Evolutionary conservation across 257 asterid species (phyloP), one percentile per base, ranked within the genome.

Genomic region (Nicotiana otophora): DNA sequence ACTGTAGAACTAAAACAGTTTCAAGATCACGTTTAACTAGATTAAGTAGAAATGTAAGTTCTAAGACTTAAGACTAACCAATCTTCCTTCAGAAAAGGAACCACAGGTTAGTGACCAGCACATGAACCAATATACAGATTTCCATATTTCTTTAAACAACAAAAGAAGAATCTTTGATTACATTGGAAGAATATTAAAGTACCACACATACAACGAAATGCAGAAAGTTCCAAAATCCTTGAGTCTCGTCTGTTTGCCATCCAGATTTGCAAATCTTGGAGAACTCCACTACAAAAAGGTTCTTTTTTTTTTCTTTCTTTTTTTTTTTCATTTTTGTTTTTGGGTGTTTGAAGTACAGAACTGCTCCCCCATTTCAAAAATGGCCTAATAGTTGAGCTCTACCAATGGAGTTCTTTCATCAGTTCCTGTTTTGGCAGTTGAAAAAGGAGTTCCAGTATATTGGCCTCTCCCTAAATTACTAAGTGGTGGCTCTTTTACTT

Each of bases 371-470:
- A 5, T 57, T 57, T 16, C 8, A 57, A 23, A 68, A 68, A n/a
- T 17, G 16, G 54, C 31, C 30, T 75, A 75, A 75, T 33, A 26
- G 80, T 75, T 75, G 23, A 48, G 80, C 23, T 75, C 80, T n/a
- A 46, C 33, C 42, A 75, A 23, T 46, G 80, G 80, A 51, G 58
- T 46, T 48, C 80, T 75, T 75, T 75, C 80, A 51, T 51, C 80
- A 75, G 10, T 16, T 48, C 63, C 62, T 48, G 15, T 48, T 60
- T 46, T 48, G 33, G 63, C 33, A 31, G 39, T 55, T 75, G 58
- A 75, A 12, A 75, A 48, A 19, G 62, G 54, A 20, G 62, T 46
- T 48, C 58, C 53, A 10, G 31, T 31, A 5, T 75, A 5, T 30
- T 75, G 39, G 57, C 33, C 80, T 42, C 9, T 48, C 19, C 19